Evolutionary conservation across 805 yeast genomes (phyloP).

Genomic region (Wickerhamiella occidentalis): DNA sequence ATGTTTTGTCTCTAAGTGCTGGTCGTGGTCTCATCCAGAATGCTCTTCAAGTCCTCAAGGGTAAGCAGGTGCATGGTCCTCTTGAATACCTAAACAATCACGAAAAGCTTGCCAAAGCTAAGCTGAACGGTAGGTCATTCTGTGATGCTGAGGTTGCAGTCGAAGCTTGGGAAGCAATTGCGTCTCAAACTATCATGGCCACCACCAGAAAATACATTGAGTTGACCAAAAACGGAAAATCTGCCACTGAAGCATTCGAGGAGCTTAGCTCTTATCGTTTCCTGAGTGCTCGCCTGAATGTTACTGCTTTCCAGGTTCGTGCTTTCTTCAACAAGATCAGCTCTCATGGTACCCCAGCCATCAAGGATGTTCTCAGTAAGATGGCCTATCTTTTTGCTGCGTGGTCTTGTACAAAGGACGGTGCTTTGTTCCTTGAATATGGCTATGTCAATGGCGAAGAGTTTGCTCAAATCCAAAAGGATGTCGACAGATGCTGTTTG

Average conservation of each 20-base stretch:
- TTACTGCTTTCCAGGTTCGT: slow-evolving; percentile 27
- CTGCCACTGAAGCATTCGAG: slow-evolving; percentile 29
- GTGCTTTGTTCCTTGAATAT: slow-evolving; percentile 59
- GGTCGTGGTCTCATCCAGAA: slow-evolving; percentile 57
- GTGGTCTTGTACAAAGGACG: slow-evolving; percentile 54
- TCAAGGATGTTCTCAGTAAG: slow-evolving; percentile 39
- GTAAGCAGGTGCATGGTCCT: slow-evolving; percentile 34
- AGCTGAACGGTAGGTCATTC: slow-evolving; percentile 20
- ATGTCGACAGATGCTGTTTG: slow-evolving; percentile 37
- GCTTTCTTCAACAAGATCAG: slow-evolving; percentile 29
- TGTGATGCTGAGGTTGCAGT: slow-evolving; percentile 22
- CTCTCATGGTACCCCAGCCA: slow-evolving; percentile 28
- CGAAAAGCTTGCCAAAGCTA: slow-evolving; percentile 11
- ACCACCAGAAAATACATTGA: slow-evolving; percentile 25
- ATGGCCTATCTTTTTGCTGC: slow-evolving; percentile 54
- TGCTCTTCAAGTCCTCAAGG: slow-evolving; percentile 30
- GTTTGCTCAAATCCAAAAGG: slow-evolving; percentile 33
- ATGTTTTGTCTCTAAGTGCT: slow-evolving; percentile 60
- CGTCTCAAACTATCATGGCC: slow-evolving; percentile 24
- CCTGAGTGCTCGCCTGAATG: slow-evolving; percentile 30
- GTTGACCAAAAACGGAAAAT: slow-evolving; percentile 19
- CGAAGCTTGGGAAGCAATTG: slow-evolving; percentile 30
- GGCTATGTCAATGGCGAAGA: slow-evolving; percentile 42
- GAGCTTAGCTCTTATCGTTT: slow-evolving; percentile 30
- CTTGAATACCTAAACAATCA: slow-evolving; percentile 32